phyloP scores from a whole-genome alignment of 176 grass and related monocot species.

The Pharus latifolius region DNA sequence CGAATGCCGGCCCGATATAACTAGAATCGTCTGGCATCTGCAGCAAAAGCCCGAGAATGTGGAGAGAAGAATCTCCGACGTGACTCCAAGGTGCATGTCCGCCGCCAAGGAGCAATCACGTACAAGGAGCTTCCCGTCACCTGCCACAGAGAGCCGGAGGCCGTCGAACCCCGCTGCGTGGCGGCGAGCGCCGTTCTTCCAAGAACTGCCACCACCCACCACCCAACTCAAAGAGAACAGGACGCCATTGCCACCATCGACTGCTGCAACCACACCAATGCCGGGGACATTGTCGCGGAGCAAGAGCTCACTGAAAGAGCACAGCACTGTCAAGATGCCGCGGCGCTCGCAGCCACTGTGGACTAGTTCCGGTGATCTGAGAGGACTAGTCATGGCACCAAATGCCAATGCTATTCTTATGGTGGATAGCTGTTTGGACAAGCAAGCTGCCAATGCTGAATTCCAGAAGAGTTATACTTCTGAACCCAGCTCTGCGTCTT shows the following conservation, averaged over 20 bases:
- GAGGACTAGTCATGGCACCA: neutral
- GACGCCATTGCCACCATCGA: neutral
- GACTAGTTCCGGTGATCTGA: neutral
- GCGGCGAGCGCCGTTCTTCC: neutral
- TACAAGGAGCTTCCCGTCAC: neutral
- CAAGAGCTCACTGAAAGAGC: slow-evolving; percentile 28
- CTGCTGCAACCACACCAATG: slow-evolving; percentile 11
- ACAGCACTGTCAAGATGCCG: neutral
- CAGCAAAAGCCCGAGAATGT: slow-evolving; percentile 15
- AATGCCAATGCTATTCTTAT: neutral
- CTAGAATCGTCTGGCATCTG: neutral
- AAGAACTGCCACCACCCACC: neutral
- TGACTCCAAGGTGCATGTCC: slow-evolving; percentile 14
- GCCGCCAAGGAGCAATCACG: slow-evolving; percentile 22
- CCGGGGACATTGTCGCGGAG: slow-evolving; percentile 19
- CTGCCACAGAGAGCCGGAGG: neutral
- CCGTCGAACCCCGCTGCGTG: neutral
- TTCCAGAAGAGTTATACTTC: no score
- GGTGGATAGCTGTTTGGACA: neutral
- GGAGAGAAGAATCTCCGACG: slow-evolving; percentile 7
- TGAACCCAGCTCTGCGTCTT: no score
- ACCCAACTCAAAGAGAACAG: slow-evolving; percentile 36
- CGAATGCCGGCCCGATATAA: neutral
- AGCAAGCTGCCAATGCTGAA: neutral
- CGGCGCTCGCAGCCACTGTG: neutral